Evolutionary conservation across 345 rosid genomes (phyloP).

Genomic region (Eutrema heterophyllum): DNA sequence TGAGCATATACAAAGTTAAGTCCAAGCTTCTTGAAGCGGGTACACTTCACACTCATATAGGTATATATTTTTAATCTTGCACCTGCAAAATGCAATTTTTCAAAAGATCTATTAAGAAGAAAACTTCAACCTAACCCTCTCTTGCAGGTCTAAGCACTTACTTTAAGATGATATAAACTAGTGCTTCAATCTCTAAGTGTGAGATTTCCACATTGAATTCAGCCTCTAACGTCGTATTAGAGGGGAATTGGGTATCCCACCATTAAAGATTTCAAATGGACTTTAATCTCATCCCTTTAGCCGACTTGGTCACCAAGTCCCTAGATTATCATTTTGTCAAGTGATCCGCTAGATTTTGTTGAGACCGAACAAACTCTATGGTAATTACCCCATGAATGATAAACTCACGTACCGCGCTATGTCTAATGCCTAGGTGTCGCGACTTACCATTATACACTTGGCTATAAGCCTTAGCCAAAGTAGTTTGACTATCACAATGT

Average conservation of each 20-base stretch:
- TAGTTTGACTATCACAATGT: background rate
- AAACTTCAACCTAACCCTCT: too few species aligned
- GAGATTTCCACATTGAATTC: background rate
- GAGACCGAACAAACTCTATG: background rate
- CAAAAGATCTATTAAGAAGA: too few species aligned
- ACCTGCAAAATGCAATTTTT: background rate
- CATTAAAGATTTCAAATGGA: background rate
- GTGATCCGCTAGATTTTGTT: background rate
- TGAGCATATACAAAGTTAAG: background rate
- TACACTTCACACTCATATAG: background rate
- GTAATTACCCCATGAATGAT: conserved; percentile 12
- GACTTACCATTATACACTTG: background rate
- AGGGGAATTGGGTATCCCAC: background rate
- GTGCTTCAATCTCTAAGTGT: too few species aligned
- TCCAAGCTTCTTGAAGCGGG: background rate
- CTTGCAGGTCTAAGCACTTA: too few species aligned
- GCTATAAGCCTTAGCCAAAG: background rate
- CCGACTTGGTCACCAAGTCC: too few species aligned
- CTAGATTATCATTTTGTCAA: too few species aligned
- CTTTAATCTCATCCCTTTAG: background rate
- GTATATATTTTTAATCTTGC: background rate
- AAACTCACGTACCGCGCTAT: background rate
- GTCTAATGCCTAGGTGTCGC: background rate
- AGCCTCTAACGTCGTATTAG: background rate
- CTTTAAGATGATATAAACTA: background rate